Conservation (phyloP, 805 yeast genomes). For the Candida nonsorbophila region DNA sequence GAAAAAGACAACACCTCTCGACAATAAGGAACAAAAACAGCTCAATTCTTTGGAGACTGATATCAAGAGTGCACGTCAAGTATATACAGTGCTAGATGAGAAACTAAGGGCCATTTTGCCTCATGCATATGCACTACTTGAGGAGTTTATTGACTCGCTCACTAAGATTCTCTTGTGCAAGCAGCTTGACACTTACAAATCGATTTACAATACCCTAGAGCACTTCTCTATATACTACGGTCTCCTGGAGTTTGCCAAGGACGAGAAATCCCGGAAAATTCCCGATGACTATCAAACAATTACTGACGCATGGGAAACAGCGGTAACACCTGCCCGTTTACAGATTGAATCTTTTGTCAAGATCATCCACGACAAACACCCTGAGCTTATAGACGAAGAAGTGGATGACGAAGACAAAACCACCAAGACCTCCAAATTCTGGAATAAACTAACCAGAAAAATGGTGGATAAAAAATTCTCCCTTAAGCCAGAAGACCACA, state of each 20-base stretch:
- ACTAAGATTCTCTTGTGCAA: slow-evolving; percentile 33
- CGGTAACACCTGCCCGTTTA: slow-evolving; percentile 28
- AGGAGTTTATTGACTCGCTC: slow-evolving; percentile 44
- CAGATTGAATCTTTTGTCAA: slow-evolving; percentile 33
- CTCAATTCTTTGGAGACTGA: slow-evolving; percentile 24
- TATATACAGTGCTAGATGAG: slow-evolving; percentile 31
- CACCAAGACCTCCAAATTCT: slow-evolving; percentile 15
- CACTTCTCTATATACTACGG: slow-evolving; percentile 20
- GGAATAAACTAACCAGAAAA: slow-evolving; percentile 19
- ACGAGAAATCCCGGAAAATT: neutral
- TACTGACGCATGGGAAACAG: slow-evolving; percentile 32
- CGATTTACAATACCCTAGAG: slow-evolving; percentile 15
- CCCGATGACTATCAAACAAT: slow-evolving; percentile 22
- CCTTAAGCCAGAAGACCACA: slow-evolving; percentile 21
- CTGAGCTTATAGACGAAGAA: slow-evolving; percentile 30
- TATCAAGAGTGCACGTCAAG: slow-evolving; percentile 20
- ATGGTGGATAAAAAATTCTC: slow-evolving; percentile 16
- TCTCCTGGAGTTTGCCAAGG: slow-evolving; percentile 11
- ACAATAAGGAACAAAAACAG: slow-evolving; percentile 33
- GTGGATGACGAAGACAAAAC: slow-evolving; percentile 26
- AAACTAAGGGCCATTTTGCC: slow-evolving; percentile 42
- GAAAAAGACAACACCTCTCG: slow-evolving; percentile 22
- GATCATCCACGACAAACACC: slow-evolving; percentile 26
- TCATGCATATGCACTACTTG: slow-evolving; percentile 38
- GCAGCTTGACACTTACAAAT: slow-evolving; percentile 28